Evolutionary conservation across 768 basidiomycete genomes (phyloP).

Genomic region (Xerocomellus amylosporus): DNA sequence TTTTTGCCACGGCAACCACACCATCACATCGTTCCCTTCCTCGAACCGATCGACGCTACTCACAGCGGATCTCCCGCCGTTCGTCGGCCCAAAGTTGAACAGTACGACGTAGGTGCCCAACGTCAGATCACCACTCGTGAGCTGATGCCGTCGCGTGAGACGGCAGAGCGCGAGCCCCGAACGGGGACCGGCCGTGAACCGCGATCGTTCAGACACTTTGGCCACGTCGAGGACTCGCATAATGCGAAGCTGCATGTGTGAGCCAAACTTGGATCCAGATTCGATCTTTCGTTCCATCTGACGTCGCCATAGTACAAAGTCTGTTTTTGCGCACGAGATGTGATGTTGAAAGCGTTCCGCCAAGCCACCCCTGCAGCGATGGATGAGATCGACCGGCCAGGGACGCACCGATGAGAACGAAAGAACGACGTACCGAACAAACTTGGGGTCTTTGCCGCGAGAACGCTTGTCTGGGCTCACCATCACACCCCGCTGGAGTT

Average conservation of each 20-base stretch:
- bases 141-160: conserved; percentile 23
- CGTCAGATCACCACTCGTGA: conserved; percentile 15
- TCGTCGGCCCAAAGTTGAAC: conserved; percentile 36
- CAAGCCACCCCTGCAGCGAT: conserved; percentile 48
- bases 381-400: not conserved
- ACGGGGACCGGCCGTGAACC: conserved; percentile 25
- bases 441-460: conserved; percentile 43
- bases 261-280: conserved; percentile 28
- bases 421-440: conserved; percentile 42
- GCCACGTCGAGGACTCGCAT: conserved; percentile 40
- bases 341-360: conserved; percentile 48
- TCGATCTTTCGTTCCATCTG: conserved; percentile 41
- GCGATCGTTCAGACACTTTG: conserved; percentile 29
- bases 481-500: conserved; percentile 49
- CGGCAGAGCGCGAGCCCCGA: conserved; percentile 45
- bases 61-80: conserved; percentile 22
- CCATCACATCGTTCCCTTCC: conserved; percentile 40
- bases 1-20: conserved; percentile 54
- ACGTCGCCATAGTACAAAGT: conserved; percentile 51
- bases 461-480: conserved; percentile 57
- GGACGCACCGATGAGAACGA: not conserved
- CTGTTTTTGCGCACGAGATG: conserved; percentile 43
- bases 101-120: conserved; percentile 35
- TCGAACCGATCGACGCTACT: conserved; percentile 39
- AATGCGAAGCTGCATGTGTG: conserved; percentile 46